Evolutionary conservation across 306 rosid genomes (phyloP), one percentile per base, ranked within the genome.

Genomic region (Potentilla sterilis): DNA sequence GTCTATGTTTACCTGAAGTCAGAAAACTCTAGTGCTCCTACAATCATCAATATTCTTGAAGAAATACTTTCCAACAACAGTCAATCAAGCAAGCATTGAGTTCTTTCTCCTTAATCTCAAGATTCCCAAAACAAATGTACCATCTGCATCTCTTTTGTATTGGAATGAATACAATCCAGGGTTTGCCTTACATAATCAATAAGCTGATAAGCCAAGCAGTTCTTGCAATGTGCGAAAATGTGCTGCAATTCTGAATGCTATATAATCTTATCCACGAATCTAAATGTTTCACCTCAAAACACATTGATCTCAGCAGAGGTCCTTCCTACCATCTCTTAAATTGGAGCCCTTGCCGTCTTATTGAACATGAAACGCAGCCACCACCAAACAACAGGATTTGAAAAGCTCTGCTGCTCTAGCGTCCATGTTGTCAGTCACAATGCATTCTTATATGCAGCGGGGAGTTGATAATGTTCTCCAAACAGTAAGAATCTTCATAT

Each of bases 381-480:
- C 32, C 32, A 38, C 41, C 51, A 47, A 58, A 38, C 68, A 49
- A 21, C 40, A 46, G 63, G 16, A 37, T 8, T 38, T 5, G 16
- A 41, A 4, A 21, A 58, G 41, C 46, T 57, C 69, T 35, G 35
- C 13, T 1, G 8, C 22, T 1, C 24, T 7, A 3, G 43, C 37
- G 4, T 5, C 41, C n/a, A 61, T 61, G 41, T 35, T 9, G n/a
- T 6, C 15, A 5, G 40, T 13, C 14, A 11, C 42, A 14, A 62
- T 62, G n/a, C 41, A 6, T 32, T 32, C 41, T 62, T 62, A 34
- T 34, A 62, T 62, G 67, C 69, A 37, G 22, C 37, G 24, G 34
- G 19, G 69, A 55, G 69, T 81, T 62, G n/a, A 43, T 69, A 72
- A 49, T 15, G 76, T 65, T 61, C 37, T 54, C 67, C 62, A 72